Evolutionary conservation across 116 monocot genomes (phyloP).

Genomic region (Papilionanthe hybrid): DNA sequence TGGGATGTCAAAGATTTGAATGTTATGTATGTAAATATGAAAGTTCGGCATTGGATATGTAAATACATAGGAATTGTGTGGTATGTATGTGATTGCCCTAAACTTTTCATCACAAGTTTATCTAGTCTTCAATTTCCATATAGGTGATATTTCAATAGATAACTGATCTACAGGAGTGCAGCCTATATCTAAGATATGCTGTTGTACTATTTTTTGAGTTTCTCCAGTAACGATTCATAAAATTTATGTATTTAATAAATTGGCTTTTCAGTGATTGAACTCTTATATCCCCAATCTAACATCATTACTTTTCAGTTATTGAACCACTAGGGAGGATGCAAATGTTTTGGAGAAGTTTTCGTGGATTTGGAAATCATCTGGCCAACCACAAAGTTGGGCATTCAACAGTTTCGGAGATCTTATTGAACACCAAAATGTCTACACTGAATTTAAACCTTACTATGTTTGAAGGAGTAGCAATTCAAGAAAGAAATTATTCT

Average conservation of each 20-base stretch:
- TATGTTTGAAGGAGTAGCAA: not conserved
- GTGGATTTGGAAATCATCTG: slow-evolving; percentile 2
- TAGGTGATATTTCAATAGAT: not conserved
- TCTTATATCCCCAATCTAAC: not conserved
- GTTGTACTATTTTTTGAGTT: not conserved
- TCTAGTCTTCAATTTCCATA: not conserved
- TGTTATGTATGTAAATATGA: no score
- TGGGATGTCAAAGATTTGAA: no score
- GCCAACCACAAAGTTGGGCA: not conserved
- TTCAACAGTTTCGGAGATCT: not conserved
- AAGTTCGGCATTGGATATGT: no score
- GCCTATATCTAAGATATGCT: not conserved
- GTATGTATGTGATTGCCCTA: no score
- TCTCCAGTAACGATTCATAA: not conserved
- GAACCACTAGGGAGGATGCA: not conserved
- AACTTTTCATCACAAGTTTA: not conserved
- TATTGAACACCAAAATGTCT: not conserved
- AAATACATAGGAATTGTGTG: no score
- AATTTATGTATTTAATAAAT: not conserved
- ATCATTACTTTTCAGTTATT: not conserved
- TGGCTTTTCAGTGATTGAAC: not conserved
- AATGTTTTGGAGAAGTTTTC: slow-evolving; percentile 2
- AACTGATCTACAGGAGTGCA: not conserved
- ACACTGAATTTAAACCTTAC: not conserved
- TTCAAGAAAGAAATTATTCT: not conserved